Evolutionary conservation across 768 basidiomycete genomes (phyloP), one percentile per base, ranked within the genome.

Genomic region (Termitomyces eurrhizus): DNA sequence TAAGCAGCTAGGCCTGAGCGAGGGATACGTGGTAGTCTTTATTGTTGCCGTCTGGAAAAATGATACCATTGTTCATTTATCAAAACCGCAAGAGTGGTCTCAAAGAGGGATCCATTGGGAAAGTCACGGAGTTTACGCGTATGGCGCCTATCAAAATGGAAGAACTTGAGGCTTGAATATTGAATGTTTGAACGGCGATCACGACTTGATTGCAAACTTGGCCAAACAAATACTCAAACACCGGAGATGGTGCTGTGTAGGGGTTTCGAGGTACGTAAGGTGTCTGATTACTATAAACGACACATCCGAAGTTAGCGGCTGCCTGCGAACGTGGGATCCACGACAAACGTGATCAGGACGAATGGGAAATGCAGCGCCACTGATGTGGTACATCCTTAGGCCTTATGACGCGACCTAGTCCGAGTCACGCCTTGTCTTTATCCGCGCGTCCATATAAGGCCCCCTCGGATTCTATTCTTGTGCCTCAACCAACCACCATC

Each of bases 361-460:
- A 37, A 57, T 42, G 35, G 42, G 37, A 8, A 60, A 24, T 50
- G 62, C 62, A 58, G 59, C 42, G 60, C 57, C 63, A 64, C 63
- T 62, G 64, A 59, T 59, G 37, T 21, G 55, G 44, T 46, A 36
- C n/a, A n/a, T n/a, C n/a, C n/a, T n/a, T n/a, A n/a, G n/a, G n/a
- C n/a, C 56, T 57, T 24, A 57, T 57, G 56, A 48, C 56, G 56
- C 56, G 56, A 57, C 56, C 36, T 59, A 58, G 49, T 57, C 59
- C 44, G 64, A 63, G 62, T 65, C 64, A 62, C 62, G 58, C 26
- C 52, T 48, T 7, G 41, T 41, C 33, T 44, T 54, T 52, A 52
- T 59, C 42, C 42, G 42, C 42, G 24, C 21, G 14, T 37, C 24
- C 57, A 59, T 64, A 59, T 61, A 64, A 64, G 54, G 26, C 53